phyloP scores from a whole-genome alignment of 768 basidiomycete genomes.

The Tulasnella sp. region DNA sequence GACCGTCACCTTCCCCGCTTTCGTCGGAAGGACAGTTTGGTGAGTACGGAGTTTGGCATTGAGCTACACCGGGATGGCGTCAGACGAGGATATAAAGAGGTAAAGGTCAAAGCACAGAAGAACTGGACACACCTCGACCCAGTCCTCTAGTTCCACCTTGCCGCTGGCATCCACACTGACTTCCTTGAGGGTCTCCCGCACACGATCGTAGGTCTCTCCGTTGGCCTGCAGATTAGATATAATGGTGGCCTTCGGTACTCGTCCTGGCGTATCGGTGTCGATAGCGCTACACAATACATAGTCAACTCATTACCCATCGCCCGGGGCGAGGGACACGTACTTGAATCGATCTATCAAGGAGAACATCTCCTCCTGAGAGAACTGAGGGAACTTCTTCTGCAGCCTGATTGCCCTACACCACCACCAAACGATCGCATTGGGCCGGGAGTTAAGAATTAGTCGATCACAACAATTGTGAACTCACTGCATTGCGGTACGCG shows the following conservation, averaged over 20 bases:
- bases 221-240: conserved; percentile 63
- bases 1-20: conserved; percentile 83
- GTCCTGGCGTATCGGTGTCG: conserved; percentile 65
- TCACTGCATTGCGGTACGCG: conserved; percentile 2
- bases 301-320: conserved; percentile 8
- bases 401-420: conserved; percentile 51
- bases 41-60: conserved; percentile 55
- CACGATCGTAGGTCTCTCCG: conserved; percentile 48
- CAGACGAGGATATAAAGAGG: background rate
- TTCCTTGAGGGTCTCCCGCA: conserved; percentile 62
- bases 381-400: conserved; percentile 85
- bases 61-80: conserved; percentile 36
- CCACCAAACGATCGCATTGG: background rate
- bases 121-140: conserved; percentile 67
- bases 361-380: conserved; percentile 87
- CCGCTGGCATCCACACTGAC: conserved; percentile 92
- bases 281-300: conserved; percentile 40
- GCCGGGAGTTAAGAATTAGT: background rate
- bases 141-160: conserved; percentile 93
- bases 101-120: background rate
- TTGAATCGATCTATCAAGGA: conserved; percentile 92
- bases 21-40: conserved; percentile 38
- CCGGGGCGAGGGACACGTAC: conserved; percentile 37
- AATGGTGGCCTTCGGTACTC: conserved; percentile 70
- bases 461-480: background rate